These are phyloP conservation scores for Dimargaris cristalligena DNA, from an alignment of 192 early-diverging fungal species.

Conservation along the genomic window DNA sequence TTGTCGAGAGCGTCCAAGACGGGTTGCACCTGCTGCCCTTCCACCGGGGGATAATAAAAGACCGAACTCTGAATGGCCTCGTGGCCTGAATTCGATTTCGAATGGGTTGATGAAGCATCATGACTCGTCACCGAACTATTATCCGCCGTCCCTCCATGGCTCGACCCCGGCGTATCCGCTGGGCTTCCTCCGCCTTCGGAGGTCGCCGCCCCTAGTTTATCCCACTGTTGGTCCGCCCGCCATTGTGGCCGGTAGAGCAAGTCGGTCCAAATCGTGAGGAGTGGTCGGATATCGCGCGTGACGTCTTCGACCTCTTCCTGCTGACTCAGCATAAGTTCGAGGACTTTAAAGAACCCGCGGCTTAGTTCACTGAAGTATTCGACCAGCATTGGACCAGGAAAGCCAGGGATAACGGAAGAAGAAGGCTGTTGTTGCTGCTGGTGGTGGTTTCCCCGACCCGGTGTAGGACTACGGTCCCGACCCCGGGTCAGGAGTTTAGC, in stretches of 20 bases:
- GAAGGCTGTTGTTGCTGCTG: no score
- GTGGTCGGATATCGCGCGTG: conserved; percentile 4
- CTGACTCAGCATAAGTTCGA: conserved; percentile 6
- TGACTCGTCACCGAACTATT: neutral
- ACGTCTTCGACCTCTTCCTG: conserved; percentile 8
- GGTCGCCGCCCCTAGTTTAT: neutral
- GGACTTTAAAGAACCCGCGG: neutral
- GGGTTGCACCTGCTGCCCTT: conserved; percentile 1
- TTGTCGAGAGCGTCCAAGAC: conserved; percentile 2
- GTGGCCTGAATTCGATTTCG: no score
- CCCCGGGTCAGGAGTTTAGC: conserved; percentile 19
- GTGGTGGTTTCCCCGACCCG: neutral
- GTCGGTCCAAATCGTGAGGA: conserved; percentile 8
- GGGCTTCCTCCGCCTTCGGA: neutral
- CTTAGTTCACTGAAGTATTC: neutral
- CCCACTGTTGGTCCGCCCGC: conserved; percentile 4
- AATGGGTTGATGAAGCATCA: neutral
- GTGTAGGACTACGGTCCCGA: conserved; percentile 10
- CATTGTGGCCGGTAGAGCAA: conserved; percentile 8
- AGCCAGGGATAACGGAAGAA: neutral
- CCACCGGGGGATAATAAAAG: conserved; percentile 6
- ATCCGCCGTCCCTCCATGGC: neutral
- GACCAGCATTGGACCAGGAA: neutral
- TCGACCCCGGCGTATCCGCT: neutral
- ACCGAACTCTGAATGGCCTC: conserved; percentile 7